Evolutionary conservation across 2,329 filamentous ascomycete species (phyloP), one percentile per base, ranked within the genome.

Genomic region (Penicillium sp.): DNA sequence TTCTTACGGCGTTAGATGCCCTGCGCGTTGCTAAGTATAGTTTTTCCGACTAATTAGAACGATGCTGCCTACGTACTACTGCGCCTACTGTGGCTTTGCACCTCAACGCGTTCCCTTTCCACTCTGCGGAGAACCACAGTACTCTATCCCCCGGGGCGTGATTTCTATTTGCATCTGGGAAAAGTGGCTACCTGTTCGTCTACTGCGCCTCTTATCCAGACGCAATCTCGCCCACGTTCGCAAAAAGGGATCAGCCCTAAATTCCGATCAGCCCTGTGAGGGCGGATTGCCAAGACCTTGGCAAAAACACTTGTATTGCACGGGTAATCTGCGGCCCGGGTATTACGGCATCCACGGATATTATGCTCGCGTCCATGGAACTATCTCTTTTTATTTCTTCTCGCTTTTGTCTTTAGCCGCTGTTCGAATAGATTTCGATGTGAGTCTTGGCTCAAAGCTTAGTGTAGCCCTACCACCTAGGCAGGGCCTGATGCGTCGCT

Each of bases 251-350:
- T 41, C 44, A 47, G 50, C 54, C 48, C 50, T 53, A 48, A 31
- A 24, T 39, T 14, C 48, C 40, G 16, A 18, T 56, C 57, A 62
- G 60, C 56, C 56, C 58, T 62, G 54, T 44, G 24, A 36, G 34
- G 47, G 32, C 45, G 43, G 27, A 36, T 22, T 45, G 58, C 60
- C 60, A 62, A 62, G 60, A 14, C 10, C 60, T 62, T 61, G 60
- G 60, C 60, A 48, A 18, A 6, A 44, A 36, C 38, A 50, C 50
- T 50, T 52, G 50, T 52, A 52, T 52, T 22, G 39, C 40, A 50
- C 44, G 38, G 50, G 53, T 56, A 29, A 18, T 40, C 38, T 21
- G 38, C 18, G 38, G 38, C 18, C 18, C 38, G 38, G 38, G 38
- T 40, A 40, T 40, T 40, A 40, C 38, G 38, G 38, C 38, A 40